Base-by-base conservation (phyloP, 1,284 basidiomycete genomes). In the Fomitiporia mediterranea region DNA sequence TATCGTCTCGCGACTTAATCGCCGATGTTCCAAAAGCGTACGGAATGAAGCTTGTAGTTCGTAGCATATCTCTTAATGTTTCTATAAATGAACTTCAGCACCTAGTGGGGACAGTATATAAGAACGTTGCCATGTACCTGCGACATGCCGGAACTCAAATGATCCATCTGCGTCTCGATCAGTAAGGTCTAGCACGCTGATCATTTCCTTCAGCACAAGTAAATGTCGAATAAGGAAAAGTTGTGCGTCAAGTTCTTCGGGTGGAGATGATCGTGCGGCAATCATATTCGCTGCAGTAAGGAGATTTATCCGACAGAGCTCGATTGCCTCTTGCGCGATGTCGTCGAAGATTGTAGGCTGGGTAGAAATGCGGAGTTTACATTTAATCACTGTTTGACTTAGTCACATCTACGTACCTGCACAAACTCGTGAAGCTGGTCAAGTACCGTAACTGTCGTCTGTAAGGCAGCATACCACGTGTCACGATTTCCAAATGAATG, bases 301-400 rank as follows among this genome's bases (percentile, higher is more conserved):
- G 5, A 97, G 78, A 0, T 92, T 94, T 59, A 84, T 77, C 38
- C 87, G 83, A 67, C 93, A 95, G 2, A 93, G 74, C 13, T 80
- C 77, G 32, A 96, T 79, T 0, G 93, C 91, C 71, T 97, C 94
- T 68, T 93, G 90, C 0, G 94, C 92, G 44, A 97, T 89, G 66
- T 97, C 94, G 65, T 92, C 88, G 61, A 96, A 98, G 58, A 97
- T 94, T 1, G 84, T 86, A 15, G 88, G 84, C 92, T 95, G 37
- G 48, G 57, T 23, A 57, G 48, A 49, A 37, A 15, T 17, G 28
- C 37, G 34, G 11, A 49, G 25, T 46, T 32, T 46, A 27, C 11
- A 28, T 40, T 54, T 46, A 32, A 21, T 32, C 17, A 30, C 9
- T 37, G 32, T 19, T 4, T 2, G 23, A 51, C 25, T 46, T 37